phyloP scores from a whole-genome alignment of 2,329 filamentous ascomycete genomes.

The Curvularia eragrostidis region DNA sequence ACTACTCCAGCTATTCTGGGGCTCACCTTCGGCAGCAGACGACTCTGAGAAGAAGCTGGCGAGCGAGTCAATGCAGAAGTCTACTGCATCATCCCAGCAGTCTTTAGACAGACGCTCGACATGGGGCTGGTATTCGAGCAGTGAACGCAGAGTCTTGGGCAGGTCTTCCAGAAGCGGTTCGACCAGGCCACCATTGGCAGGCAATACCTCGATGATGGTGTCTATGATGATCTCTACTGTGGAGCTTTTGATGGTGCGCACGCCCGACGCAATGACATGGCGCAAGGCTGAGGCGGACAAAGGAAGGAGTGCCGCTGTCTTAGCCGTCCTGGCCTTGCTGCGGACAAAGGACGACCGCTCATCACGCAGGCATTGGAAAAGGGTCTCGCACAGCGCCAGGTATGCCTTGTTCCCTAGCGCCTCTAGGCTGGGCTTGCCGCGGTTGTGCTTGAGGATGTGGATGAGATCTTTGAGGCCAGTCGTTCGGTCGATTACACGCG shows the following conservation, averaged over 20 bases:
- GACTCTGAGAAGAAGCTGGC: conserved; percentile 32
- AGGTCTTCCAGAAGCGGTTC: conserved; percentile 77
- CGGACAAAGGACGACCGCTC: conserved; percentile 71
- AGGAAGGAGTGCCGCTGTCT: conserved; percentile 61
- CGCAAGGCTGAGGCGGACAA: conserved; percentile 75
- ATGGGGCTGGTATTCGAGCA: conserved; percentile 77
- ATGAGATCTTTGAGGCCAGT: conserved; percentile 63
- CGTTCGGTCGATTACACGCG: conserved; percentile 52
- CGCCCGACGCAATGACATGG: conserved; percentile 72
- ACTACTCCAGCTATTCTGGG: conserved; percentile 39
- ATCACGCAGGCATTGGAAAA: conserved; percentile 72
- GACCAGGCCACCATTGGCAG: conserved; percentile 68
- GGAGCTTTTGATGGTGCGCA: conserved; percentile 72
- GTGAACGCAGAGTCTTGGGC: conserved; percentile 72
- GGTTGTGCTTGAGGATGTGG: conserved; percentile 63
- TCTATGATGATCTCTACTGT: conserved; percentile 80
- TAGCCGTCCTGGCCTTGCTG: conserved; percentile 53
- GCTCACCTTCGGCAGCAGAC: conserved; percentile 30
- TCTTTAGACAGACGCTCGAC: conserved; percentile 76
- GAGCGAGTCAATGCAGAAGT: conserved; percentile 74
- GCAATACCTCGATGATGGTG: conserved; percentile 79
- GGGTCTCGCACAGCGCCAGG: conserved; percentile 77
- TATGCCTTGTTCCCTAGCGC: conserved; percentile 77
- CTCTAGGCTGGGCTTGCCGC: conserved; percentile 51
- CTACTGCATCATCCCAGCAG: conserved; percentile 72